Base-by-base conservation (phyloP, 176 grass and related monocot genomes). In the Zoysia japonica region DNA sequence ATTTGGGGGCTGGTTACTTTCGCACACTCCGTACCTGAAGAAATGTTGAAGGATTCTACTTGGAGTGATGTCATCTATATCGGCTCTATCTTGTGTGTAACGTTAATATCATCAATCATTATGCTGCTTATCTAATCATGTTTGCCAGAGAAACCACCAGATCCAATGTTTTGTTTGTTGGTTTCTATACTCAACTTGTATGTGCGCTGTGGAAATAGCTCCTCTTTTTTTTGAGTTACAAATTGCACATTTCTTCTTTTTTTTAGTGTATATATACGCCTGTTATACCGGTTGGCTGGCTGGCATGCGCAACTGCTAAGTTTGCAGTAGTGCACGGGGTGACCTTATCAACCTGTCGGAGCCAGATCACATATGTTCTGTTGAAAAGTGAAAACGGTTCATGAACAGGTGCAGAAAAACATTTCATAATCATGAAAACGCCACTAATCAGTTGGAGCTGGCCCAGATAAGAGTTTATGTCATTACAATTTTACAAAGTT, bases 1-100 rank as follows among this genome's bases (percentile, higher is more conserved):
- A 55, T 80, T 70, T 45, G 38, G 75, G 47, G 41, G 51, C 16
- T 44, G n/a, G 60, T 42, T 62, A 36, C 43, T 61, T 82, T 54
- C 13, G 12, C 72, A 37, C 6, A 17, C 36, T 53, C 47, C 68
- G 45, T 17, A 13, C 43, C 52, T 46, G 15, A 55, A 51, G 48
- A 39, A 54, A 36, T 37, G 35, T 4, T 14, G 35, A 71, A 71
- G 68, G 20, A 71, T 52, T 51, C 28, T 51, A 28, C 68, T 71
- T 70, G 5, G 2, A 14, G 16, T 12, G 15, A 66, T 82, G 15
- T 64, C 36, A 71, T 49, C 35, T 65, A 35, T 71, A 63, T 43
- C 37, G 7, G 53, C 36, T n/a, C 41, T 11, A 47, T 48, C 41
- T 65, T 46, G 49, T 74, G 68, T 68, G 62, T 81, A 47, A 46